phyloP scores from a whole-genome alignment of 371 early-diverging fungal genomes.

The Conidiobolus incongruus region DNA sequence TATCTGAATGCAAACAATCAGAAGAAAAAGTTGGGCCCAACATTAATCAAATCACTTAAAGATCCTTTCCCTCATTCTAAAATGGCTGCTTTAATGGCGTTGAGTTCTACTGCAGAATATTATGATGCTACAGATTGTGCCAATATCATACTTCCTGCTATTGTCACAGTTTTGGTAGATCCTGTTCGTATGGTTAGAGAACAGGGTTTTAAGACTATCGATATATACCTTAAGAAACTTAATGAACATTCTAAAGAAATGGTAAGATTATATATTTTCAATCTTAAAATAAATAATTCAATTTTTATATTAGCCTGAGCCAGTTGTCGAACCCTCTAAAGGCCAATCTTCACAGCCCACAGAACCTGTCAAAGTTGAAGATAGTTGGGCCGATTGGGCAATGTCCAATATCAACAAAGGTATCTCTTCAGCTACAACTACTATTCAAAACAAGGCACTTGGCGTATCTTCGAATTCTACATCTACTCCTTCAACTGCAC shows the following conservation, averaged over 20 bases:
- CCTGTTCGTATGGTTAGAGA: conserved; percentile 41
- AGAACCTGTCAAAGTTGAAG: conserved; percentile 3
- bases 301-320: neutral
- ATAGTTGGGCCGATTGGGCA: conserved; percentile 51
- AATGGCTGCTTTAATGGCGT: conserved; percentile 67
- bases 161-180: conserved; percentile 55
- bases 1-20: conserved; percentile 37
- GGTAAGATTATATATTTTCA: conserved; percentile 16
- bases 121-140: conserved; percentile 55
- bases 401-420: conserved; percentile 22
- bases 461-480: no score
- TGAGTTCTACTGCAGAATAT: conserved; percentile 45
- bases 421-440: neutral
- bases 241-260: conserved; percentile 44
- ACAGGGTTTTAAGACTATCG: neutral
- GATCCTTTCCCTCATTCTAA: conserved; percentile 86
- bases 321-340: neutral
- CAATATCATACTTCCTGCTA: conserved; percentile 41
- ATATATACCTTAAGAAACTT: conserved; percentile 10
- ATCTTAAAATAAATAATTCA: neutral
- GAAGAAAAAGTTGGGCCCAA: conserved; percentile 54
- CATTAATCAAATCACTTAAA: conserved; percentile 55
- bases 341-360: neutral
- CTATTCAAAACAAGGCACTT: neutral
- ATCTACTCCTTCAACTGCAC: no score